These are phyloP conservation scores for Shiraia bambusicola DNA, from an alignment of 2,329 filamentous ascomycete species.

Conservation along the genomic window DNA sequence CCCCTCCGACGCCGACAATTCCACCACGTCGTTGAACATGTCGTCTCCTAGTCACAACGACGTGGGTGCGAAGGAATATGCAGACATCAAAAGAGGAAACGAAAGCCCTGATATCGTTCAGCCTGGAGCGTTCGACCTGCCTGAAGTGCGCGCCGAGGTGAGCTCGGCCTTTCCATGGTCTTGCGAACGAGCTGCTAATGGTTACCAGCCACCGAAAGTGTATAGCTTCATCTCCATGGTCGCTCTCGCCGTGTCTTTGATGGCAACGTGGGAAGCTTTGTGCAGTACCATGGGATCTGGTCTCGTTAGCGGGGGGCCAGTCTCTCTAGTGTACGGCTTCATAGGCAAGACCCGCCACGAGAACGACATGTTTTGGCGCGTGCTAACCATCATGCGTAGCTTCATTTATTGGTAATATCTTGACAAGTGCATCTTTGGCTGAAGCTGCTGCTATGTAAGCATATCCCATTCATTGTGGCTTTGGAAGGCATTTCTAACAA, in stretches of 20 bases:
- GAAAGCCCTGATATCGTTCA: neutral
- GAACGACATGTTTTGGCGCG: neutral
- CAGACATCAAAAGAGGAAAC: neutral
- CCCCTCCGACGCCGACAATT: neutral
- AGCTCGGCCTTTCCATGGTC: too few relatives aligned
- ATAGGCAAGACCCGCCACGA: conserved; percentile 3
- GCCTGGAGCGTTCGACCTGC: neutral
- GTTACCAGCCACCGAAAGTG: neutral
- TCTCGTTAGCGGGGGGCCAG: conserved; percentile 6
- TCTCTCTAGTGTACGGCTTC: conserved; percentile 8
- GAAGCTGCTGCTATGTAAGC: conserved; percentile 8
- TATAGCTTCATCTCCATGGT: neutral
- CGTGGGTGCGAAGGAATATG: neutral
- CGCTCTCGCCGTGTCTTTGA: conserved; percentile 2
- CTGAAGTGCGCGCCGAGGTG: too few relatives aligned
- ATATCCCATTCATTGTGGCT: neutral
- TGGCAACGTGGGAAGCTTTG: conserved; percentile 11
- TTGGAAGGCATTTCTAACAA: too few relatives aligned
- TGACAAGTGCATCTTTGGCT: conserved; percentile 6
- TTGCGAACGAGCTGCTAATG: neutral
- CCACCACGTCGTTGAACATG: too few relatives aligned
- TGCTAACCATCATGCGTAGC: neutral
- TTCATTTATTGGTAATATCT: conserved; percentile 2
- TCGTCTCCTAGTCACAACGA: neutral
- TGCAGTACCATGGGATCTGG: conserved; percentile 8